Percentiles rank a stretch among this genome's conserved stretches.
These are phyloP conservation scores for Cyphellophora europaea DNA, from an alignment of 2,329 filamentous ascomycete genomes.

Conservation along the genomic window DNA sequence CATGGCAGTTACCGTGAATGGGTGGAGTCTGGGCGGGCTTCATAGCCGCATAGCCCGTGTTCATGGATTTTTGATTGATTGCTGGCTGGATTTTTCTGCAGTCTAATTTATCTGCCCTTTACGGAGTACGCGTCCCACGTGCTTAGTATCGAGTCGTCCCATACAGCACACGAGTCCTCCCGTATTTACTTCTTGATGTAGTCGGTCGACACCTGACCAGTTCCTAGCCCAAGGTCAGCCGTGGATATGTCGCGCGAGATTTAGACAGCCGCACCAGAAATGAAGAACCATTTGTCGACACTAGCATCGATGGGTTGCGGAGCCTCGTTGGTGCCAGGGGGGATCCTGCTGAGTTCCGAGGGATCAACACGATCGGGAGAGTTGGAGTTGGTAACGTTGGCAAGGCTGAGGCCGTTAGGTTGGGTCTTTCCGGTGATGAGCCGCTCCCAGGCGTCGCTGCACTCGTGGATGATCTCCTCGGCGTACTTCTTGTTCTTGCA, in stretches of 20 bases:
- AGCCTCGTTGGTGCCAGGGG: constrained; percentile 66
- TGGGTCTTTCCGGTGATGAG: constrained; percentile 83
- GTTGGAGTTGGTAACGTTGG: constrained; percentile 68
- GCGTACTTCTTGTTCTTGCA: constrained; percentile 99
- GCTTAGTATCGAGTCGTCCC: too few species aligned
- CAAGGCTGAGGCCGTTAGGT: constrained; percentile 69
- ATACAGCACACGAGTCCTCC: too few species aligned
- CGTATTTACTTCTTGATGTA: too few species aligned
- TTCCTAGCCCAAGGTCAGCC: constrained; percentile 14
- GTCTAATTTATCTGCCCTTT: too few species aligned
- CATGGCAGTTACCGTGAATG: too few species aligned
- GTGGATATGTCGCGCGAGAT: constrained; percentile 4
- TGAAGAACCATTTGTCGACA: constrained; percentile 99
- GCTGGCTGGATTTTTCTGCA: too few species aligned
- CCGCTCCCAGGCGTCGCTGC: constrained; percentile 92
- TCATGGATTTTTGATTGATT: too few species aligned
- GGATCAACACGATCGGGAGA: constrained; percentile 63
- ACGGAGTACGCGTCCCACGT: too few species aligned
- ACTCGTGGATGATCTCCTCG: constrained; percentile 90
- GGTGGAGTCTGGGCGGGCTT: too few species aligned
- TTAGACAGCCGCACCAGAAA: constrained; percentile 85
- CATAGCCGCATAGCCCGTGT: too few species aligned
- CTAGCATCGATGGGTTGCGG: constrained; percentile 87
- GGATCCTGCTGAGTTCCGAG: constrained; percentile 65
- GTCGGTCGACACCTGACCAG: constrained; percentile 16